Evolutionary conservation across 2,329 filamentous ascomycete genomes (phyloP), one percentile per base, ranked within the genome.

Genomic region (Neodidymelliopsis sp.): DNA sequence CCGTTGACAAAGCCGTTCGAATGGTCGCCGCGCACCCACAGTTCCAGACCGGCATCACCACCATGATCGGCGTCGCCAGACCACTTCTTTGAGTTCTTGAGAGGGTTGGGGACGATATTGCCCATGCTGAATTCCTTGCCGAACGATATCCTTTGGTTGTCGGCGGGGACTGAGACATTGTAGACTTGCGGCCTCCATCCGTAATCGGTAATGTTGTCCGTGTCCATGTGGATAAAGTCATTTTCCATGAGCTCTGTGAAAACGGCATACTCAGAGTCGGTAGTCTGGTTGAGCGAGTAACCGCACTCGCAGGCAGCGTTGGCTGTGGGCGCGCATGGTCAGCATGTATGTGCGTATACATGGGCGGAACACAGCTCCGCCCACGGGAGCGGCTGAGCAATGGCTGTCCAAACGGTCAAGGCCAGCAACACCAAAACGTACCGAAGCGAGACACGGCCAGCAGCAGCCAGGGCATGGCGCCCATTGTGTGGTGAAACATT

Each of bases 191-290:
- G 77, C 19, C 74, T 67, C 89, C 89, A 93, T 55, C 85, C 80
- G 19, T 60, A 53, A 11, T 56, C 40, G 25, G 57, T 62, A 2
- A 80, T 75, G 57, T 84, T 77, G 4, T 74, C 62, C 12, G 77
- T 72, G 35, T 83, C 73, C 27, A 83, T 65, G 51, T 83, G 82
- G 3, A 84, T 74, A 65, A 92, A 92, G 72, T 92, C 85, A 15
- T 86, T 86, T 65, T 91, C 88, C 40, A 90, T 71, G 9, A 85
- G 66, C 51, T 91, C 84, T 2, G 86, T 90, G 67, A 89, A 91
- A 41, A 88, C 65, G 29, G 77, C 72, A 35, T 71, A 62, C 6
- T 62, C 49, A 4, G 66, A 57, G 20, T 74, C 71, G 34, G 72
- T 64, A n/a, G 75, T 77, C 28, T 77, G 71, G 52, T 75, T 76